Conservation (phyloP, 345 rosid genomes). For the Lumnitzera littorea region DNA sequence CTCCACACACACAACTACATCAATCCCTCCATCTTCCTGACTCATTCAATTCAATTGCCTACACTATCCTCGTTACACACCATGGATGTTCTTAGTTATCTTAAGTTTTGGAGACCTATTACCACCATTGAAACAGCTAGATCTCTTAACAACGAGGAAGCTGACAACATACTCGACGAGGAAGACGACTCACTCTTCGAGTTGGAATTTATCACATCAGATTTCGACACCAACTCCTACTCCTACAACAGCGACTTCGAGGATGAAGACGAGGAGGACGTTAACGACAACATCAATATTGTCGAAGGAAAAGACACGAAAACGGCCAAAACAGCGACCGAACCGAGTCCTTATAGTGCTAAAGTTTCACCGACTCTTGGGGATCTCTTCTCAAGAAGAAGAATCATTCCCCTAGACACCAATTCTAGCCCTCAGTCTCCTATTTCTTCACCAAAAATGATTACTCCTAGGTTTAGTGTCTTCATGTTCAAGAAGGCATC, state of each 20-base stretch:
- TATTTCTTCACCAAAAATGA: conserved; percentile 5
- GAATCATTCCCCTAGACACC: conserved; percentile 7
- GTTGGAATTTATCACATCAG: conserved; percentile 10
- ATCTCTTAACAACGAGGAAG: neutral
- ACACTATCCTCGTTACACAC: no score
- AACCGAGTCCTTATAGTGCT: no score
- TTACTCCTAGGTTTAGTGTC: conserved; percentile 8
- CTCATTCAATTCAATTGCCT: no score
- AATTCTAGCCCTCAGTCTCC: conserved; percentile 10
- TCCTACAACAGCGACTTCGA: neutral
- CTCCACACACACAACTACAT: no score
- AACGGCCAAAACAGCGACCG: no score
- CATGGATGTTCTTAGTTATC: no score
- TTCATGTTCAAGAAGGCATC: conserved; percentile 9
- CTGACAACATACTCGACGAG: conserved; percentile 2
- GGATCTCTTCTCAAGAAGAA: conserved; percentile 4
- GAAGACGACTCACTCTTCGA: conserved; percentile 19
- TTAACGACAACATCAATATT: neutral
- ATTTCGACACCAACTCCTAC: neutral
- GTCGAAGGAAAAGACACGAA: neutral
- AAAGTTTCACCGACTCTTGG: neutral
- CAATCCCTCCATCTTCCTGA: no score
- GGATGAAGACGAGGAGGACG: neutral
- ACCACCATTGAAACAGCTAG: no score
- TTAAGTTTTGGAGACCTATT: no score